Percentiles rank a stretch among this genome's conserved stretches.
These are phyloP conservation scores for Trypanosomatidae sp. DNA, from an alignment of 208 protist species.

Conservation along the genomic window DNA sequence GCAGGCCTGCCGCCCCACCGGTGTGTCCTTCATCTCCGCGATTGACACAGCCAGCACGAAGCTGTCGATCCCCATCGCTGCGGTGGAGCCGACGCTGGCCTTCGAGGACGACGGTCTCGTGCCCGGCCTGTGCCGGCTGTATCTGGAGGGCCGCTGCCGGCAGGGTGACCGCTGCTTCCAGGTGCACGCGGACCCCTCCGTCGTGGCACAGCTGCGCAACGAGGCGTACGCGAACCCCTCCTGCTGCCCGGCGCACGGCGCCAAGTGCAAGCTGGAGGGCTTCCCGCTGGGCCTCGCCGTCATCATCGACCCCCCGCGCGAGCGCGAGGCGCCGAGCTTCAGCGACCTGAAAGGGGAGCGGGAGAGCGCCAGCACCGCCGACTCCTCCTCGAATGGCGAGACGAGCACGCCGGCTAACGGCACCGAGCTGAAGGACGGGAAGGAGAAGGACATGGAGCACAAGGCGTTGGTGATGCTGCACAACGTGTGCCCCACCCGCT, in stretches of 20 bases:
- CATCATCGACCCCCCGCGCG: conserved; percentile 42
- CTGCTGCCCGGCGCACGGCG: conserved; percentile 80
- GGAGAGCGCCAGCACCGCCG: conserved; percentile 15
- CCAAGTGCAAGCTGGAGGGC: conserved; percentile 61
- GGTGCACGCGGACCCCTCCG: conserved; percentile 68
- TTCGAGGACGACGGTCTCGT: conserved; percentile 78
- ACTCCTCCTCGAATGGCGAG: conserved; percentile 21
- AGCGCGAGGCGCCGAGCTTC: conserved; percentile 6
- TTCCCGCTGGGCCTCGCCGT: conserved; percentile 72
- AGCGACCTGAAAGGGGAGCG: conserved; percentile 12
- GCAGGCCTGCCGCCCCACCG: not conserved
- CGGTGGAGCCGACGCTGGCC: conserved; percentile 72
- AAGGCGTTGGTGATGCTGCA: conserved; percentile 47
- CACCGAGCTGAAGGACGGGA: too few relatives aligned
- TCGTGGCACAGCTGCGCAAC: conserved; percentile 56
- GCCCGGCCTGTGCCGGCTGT: conserved; percentile 79
- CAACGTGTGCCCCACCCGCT: conserved; percentile 69
- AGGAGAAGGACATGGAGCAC: conserved; percentile 18
- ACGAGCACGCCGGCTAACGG: conserved; percentile 8
- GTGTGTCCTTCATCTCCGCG: conserved; percentile 44
- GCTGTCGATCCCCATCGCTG: conserved; percentile 62
- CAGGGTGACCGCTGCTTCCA: conserved; percentile 75
- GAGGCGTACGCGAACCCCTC: conserved; percentile 61
- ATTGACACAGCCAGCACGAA: conserved; percentile 86
- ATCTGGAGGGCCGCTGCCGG: conserved; percentile 74